Conservation (phyloP, 1,284 basidiomycete genomes). For the Boletellus deceptivus region DNA sequence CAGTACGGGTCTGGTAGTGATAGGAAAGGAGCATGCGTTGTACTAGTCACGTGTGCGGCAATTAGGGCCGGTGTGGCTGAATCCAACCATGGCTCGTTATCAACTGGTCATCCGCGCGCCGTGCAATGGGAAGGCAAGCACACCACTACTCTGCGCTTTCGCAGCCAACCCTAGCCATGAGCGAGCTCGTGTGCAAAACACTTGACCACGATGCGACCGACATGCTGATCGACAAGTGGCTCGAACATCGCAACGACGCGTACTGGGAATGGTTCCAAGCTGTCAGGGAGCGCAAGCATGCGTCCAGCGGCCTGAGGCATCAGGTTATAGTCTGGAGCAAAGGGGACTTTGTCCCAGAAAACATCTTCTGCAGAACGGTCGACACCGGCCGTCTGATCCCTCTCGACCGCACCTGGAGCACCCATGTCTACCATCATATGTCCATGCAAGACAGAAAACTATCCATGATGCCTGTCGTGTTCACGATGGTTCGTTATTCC, state of each 20-base stretch:
- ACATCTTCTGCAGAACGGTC: constrained; percentile 71
- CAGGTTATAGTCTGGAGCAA: constrained; percentile 73
- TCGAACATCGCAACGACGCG: constrained; percentile 68
- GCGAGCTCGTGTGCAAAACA: constrained; percentile 71
- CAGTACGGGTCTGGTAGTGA: background rate
- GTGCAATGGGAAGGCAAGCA: constrained; percentile 24
- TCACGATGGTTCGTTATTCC: constrained; percentile 59
- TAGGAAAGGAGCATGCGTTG: background rate
- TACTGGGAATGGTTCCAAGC: constrained; percentile 73
- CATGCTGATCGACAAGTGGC: constrained; percentile 77
- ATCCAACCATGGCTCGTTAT: constrained; percentile 7
- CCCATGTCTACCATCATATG: constrained; percentile 71
- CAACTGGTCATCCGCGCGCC: constrained; percentile 9
- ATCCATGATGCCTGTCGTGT: constrained; percentile 75
- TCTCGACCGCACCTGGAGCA: constrained; percentile 74
- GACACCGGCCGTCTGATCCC: constrained; percentile 73
- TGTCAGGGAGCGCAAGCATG: constrained; percentile 61
- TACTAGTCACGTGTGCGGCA: background rate
- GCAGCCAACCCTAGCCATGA: constrained; percentile 64
- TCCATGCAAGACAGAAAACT: constrained; percentile 68
- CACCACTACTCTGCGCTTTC: constrained; percentile 62
- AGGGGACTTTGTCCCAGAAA: constrained; percentile 71
- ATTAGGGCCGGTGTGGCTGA: constrained; percentile 31
- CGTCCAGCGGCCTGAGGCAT: constrained; percentile 45
- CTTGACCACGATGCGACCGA: constrained; percentile 71